These are phyloP conservation scores for Helotiales sp. DNA, from an alignment of 2,329 filamentous ascomycete species.

Conservation along the genomic window DNA sequence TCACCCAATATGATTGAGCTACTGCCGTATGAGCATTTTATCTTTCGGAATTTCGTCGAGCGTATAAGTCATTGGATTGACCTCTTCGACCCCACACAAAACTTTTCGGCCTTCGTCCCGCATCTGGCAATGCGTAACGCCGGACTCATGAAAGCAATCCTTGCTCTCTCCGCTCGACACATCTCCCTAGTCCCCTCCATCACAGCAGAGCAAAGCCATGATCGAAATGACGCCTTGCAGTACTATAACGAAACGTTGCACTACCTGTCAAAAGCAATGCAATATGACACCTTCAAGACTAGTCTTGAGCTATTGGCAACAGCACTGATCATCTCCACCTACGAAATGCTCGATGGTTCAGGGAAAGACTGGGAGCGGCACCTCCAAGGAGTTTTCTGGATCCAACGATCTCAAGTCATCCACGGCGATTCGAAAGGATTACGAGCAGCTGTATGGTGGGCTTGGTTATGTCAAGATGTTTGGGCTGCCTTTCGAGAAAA, in stretches of 20 bases:
- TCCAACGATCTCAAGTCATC: slow-evolving; percentile 61
- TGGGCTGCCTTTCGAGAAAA: slow-evolving; percentile 64
- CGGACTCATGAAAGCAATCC: slow-evolving; percentile 56
- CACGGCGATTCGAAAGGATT: slow-evolving; percentile 58
- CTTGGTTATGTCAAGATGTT: slow-evolving; percentile 64
- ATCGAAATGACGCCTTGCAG: slow-evolving; percentile 44
- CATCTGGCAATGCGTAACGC: slow-evolving; percentile 46
- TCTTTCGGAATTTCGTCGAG: slow-evolving; percentile 29
- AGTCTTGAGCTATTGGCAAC: slow-evolving; percentile 60
- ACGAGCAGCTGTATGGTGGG: slow-evolving; percentile 62
- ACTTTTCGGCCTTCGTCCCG: slow-evolving; percentile 37
- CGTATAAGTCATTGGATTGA: slow-evolving; percentile 34
- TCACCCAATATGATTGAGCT: slow-evolving; percentile 22
- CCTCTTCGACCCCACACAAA: slow-evolving; percentile 36
- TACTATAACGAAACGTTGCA: slow-evolving; percentile 65
- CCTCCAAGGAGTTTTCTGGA: slow-evolving; percentile 65
- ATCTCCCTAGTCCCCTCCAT: slow-evolving; percentile 40
- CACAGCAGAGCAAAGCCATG: slow-evolving; percentile 23
- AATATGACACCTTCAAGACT: slow-evolving; percentile 56
- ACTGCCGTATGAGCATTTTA: slow-evolving; percentile 22
- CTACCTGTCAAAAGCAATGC: slow-evolving; percentile 60
- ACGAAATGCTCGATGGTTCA: slow-evolving; percentile 65
- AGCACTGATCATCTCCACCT: slow-evolving; percentile 59
- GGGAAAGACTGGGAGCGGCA: slow-evolving; percentile 59
- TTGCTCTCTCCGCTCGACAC: slow-evolving; percentile 55